A percentile compares a stretch with the other conserved stretches of the same genome.
Conservation (phyloP, 73 alveolate genomes). For the Paramecium sexaurelia region DNA sequence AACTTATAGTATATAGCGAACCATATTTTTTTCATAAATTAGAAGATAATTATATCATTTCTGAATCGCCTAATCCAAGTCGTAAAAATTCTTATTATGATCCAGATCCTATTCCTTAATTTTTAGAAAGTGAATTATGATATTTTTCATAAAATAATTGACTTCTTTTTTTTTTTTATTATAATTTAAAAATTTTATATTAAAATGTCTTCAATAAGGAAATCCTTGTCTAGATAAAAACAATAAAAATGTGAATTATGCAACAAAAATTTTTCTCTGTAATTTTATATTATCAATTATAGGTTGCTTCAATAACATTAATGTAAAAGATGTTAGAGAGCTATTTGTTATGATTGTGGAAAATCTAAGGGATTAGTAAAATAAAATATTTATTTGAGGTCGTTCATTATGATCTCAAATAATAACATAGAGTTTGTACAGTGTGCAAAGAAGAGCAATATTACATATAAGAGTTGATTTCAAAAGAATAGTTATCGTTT, state of each 20-base stretch:
- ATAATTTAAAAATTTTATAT: not conserved
- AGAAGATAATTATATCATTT: conserved; percentile 19
- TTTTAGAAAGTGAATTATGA: conserved; percentile 20
- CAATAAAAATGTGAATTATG: not conserved
- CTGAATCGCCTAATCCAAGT: not conserved
- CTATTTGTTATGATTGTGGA: conserved; percentile 37
- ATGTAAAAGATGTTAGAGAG: conserved; percentile 29
- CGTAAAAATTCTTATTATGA: not conserved
- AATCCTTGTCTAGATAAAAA: not conserved
- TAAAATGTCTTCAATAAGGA: not conserved
- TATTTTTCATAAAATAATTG: not conserved
- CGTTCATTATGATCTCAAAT: not conserved
- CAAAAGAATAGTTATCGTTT: not conserved
- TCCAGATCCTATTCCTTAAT: conserved; percentile 6
- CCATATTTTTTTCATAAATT: not conserved
- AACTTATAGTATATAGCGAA: not conserved
- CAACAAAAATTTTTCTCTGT: not conserved
- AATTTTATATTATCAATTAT: not conserved
- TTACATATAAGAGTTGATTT: not conserved
- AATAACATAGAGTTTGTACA: conserved; percentile 12
- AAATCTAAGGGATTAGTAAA: not conserved
- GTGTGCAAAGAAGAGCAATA: not conserved
- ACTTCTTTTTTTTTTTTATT: not conserved
- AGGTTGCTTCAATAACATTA: not conserved
- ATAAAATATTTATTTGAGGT: not conserved